phyloP scores from a whole-genome alignment of 2,329 filamentous ascomycete species.

The Tolypocladium ophioglossoides region DNA sequence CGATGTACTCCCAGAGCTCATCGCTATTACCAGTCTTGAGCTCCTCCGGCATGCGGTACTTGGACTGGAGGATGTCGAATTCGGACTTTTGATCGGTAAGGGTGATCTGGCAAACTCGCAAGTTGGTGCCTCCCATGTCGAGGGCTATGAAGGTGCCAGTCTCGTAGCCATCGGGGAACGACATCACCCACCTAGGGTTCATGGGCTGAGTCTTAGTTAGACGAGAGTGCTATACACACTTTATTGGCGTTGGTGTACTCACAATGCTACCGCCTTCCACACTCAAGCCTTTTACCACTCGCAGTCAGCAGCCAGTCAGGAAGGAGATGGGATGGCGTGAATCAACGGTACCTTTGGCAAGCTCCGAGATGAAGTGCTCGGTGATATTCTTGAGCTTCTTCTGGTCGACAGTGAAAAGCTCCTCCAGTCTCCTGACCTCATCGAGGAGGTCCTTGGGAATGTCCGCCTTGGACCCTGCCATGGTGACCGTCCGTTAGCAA shows the following conservation, averaged over 20 bases:
- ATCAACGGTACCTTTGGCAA: slow-evolving; percentile 58
- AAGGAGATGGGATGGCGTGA: background rate
- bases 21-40: slow-evolving; percentile 77
- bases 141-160: slow-evolving; percentile 80
- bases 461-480: slow-evolving; percentile 76
- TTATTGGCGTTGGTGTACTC: slow-evolving; percentile 26
- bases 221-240: background rate
- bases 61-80: slow-evolving; percentile 91
- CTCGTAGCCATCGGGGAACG: slow-evolving; percentile 77
- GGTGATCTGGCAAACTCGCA: slow-evolving; percentile 88
- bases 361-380: slow-evolving; percentile 77
- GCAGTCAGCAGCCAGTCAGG: background rate
- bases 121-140: slow-evolving; percentile 93
- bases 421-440: slow-evolving; percentile 77
- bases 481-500: slow-evolving; percentile 9
- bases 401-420: slow-evolving; percentile 67
- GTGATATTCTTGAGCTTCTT: slow-evolving; percentile 83
- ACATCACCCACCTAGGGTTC: slow-evolving; percentile 96
- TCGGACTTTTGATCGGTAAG: slow-evolving; percentile 79
- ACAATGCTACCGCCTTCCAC: slow-evolving; percentile 90
- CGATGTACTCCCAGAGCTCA: slow-evolving; percentile 90
- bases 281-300: slow-evolving; percentile 50
- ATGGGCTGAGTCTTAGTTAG: slow-evolving; percentile 57
- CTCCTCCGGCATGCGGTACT: slow-evolving; percentile 90
- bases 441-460: slow-evolving; percentile 71